Base-by-base conservation (phyloP, 257 asterid genomes). In the Ophiorrhiza pumila region DNA sequence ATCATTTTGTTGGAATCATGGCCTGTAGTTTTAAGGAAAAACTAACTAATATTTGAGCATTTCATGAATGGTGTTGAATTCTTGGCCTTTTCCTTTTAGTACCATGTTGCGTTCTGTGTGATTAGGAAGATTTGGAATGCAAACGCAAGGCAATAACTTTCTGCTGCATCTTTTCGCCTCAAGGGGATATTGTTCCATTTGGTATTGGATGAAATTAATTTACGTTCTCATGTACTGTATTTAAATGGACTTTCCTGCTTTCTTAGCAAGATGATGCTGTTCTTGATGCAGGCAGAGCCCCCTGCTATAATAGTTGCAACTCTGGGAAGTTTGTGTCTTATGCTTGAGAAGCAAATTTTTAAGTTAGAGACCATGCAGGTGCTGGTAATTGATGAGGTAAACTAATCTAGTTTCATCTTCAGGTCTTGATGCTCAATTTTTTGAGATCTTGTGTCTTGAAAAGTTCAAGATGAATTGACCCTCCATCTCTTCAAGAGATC, bases 361-460 rank as follows among this genome's bases (percentile, higher is more conserved):
- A 87, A 83, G 87, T 77, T 94, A 85, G 96, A 92, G 64, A 73
- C 88, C 63, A 78, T 92, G 88, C 82, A 80, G 76, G 97, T 90
- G 76, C 90, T 94, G 80, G 97, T 94, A 56, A 83, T 94, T 80
- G 99, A 94, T 74, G 99, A 94, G 99, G 99, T 94, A 82, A 80
- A 32, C 65, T 37, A n/a, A 29, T 60, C 41, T 12, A 65, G 68
- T 34, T 55, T 74, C 58, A n/a, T 29, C 22, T 65, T 55, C 59
- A 42, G 29, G 68, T 65, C 27, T 11, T 14, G 37, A 17, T 68
- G 45, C 55, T 46, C 32, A 60, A 7, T 34, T 27, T 58, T 56
- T 31, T 61, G 25, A 47, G 35, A 41, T 13, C 65, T 27, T 53
- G 25, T 47, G 55, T 42, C n/a, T 34, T 49, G 32, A 20, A n/a